phyloP scores from a whole-genome alignment of 805 yeast genomes.

The Metschnikowia lachancei region DNA sequence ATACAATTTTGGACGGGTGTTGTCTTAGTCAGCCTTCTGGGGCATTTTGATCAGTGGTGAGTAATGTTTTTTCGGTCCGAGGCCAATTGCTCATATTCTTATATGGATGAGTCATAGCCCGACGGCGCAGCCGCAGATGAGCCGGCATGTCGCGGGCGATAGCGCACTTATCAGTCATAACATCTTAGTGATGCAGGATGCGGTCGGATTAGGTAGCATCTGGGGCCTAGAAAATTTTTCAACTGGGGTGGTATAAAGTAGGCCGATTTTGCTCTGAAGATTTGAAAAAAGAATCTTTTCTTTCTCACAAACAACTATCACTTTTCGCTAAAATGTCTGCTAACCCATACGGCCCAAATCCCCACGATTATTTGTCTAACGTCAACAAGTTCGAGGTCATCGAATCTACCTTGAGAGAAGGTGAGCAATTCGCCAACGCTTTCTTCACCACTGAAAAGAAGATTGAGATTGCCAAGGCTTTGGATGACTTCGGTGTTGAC shows the following conservation, averaged over 20 bases:
- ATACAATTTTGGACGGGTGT: not conserved
- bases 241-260: constrained; percentile 13
- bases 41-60: not conserved
- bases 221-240: constrained; percentile 18
- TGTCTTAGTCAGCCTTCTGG: not conserved
- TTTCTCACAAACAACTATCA: not conserved
- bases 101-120: constrained; percentile 16
- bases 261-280: not conserved
- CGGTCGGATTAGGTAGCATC: constrained; percentile 10
- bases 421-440: constrained; percentile 64
- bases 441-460: constrained; percentile 56
- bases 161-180: constrained; percentile 20
- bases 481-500: constrained; percentile 61
- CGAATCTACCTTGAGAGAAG: constrained; percentile 60
- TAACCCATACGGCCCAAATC: constrained; percentile 60
- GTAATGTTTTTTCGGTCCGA: constrained; percentile 3
- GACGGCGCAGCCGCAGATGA: constrained; percentile 15
- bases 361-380: constrained; percentile 55
- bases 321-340: constrained; percentile 19
- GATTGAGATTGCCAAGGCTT: constrained; percentile 57
- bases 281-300: not conserved
- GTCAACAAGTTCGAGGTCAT: constrained; percentile 52
- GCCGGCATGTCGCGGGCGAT: constrained; percentile 10
- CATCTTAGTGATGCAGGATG: constrained; percentile 16
- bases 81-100: constrained; percentile 13